Percentiles rank a stretch among this genome's conserved stretches.
Conservation (phyloP, 2,329 filamentous ascomycete species). For the Diaporthe eres region DNA sequence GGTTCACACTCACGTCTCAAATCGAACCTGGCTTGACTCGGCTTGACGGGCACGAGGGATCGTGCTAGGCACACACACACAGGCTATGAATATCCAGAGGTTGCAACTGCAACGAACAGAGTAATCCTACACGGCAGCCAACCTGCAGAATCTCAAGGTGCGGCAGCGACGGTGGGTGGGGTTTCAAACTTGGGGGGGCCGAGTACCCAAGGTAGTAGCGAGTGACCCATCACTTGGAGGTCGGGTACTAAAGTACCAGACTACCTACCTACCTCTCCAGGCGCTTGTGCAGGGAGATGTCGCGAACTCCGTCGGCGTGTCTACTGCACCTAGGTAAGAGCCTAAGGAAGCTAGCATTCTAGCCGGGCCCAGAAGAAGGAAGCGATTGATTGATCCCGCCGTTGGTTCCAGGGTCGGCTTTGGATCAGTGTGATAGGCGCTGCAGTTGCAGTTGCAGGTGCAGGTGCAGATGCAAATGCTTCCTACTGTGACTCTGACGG, state of each 20-base stretch:
- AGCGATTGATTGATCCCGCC: slow-evolving; percentile 20
- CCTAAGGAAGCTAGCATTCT: slow-evolving; percentile 19
- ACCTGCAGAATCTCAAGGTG: slow-evolving; percentile 21
- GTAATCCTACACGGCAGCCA: neutral
- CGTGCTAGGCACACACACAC: neutral
- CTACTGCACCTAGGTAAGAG: slow-evolving; percentile 4
- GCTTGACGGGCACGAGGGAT: neutral
- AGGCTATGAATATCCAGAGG: slow-evolving; percentile 14
- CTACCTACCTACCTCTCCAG: neutral
- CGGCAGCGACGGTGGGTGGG: slow-evolving; percentile 1
- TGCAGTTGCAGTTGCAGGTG: slow-evolving; percentile 7
- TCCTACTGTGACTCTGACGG: slow-evolving; percentile 20
- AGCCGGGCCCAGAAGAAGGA: slow-evolving; percentile 25
- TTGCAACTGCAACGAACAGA: slow-evolving; percentile 16
- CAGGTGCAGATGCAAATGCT: slow-evolving; percentile 12
- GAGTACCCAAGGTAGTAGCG: neutral
- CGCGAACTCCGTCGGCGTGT: slow-evolving; percentile 6
- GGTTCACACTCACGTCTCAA: slow-evolving; percentile 4
- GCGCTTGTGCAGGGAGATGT: neutral
- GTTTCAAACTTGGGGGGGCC: neutral
- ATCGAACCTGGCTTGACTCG: slow-evolving; percentile 21
- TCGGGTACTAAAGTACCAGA: neutral
- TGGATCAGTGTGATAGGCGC: slow-evolving; percentile 12
- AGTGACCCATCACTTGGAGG: neutral
- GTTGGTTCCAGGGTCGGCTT: slow-evolving; percentile 14